These are phyloP conservation scores for Fusarium penzigii DNA, from an alignment of 2,329 filamentous ascomycete genomes.

Conservation along the genomic window DNA sequence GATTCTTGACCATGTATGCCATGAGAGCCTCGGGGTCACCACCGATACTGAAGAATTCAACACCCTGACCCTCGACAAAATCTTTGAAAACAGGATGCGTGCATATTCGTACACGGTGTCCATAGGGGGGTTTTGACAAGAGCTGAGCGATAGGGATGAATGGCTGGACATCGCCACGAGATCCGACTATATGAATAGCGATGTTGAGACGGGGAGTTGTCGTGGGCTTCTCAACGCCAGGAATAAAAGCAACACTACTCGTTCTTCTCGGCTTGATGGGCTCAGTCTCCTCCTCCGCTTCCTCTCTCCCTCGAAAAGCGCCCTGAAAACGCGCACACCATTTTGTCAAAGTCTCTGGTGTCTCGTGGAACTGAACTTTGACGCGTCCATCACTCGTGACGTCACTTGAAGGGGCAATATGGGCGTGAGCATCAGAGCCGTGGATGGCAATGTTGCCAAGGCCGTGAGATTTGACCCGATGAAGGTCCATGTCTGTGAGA, in stretches of 20 bases:
- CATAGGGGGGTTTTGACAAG: conserved; percentile 36
- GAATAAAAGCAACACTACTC: conserved; percentile 20
- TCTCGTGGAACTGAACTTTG: conserved; percentile 33
- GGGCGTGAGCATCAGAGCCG: conserved; percentile 15
- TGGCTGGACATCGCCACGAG: conserved; percentile 46
- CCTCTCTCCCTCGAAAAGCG: conserved; percentile 6
- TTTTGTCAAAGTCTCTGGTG: conserved; percentile 24
- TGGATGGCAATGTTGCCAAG: conserved; percentile 29
- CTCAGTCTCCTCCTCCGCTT: conserved; percentile 5
- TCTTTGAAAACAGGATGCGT: conserved; percentile 56
- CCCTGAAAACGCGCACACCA: conserved; percentile 30
- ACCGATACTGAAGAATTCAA: conserved; percentile 60
- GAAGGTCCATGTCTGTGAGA: conserved; percentile 27
- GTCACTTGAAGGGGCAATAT: conserved; percentile 25
- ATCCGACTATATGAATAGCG: conserved; percentile 37
- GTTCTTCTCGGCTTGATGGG: conserved; percentile 20
- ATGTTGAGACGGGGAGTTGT: conserved; percentile 30
- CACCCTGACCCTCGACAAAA: conserved; percentile 52
- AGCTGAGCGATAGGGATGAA: conserved; percentile 58
- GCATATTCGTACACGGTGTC: conserved; percentile 57
- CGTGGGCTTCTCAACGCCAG: conserved; percentile 15
- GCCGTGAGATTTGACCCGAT: conserved; percentile 29
- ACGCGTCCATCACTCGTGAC: conserved; percentile 34
- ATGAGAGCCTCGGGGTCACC: conserved; percentile 54
- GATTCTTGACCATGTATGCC: conserved; percentile 44